Base-by-base conservation (phyloP, 768 basidiomycete species). In the Gyrodon lividus region DNA sequence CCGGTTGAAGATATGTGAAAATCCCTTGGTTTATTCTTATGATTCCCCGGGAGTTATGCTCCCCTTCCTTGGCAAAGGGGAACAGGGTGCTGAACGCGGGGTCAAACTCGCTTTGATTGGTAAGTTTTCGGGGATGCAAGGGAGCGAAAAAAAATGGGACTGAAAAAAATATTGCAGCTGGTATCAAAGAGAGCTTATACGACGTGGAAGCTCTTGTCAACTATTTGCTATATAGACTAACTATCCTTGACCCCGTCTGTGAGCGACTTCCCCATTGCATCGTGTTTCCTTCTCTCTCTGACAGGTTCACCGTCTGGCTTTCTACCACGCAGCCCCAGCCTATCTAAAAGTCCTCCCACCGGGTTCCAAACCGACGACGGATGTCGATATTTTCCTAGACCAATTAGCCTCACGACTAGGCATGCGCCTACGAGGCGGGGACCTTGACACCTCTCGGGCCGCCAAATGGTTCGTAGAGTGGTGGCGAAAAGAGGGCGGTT, bases 1-100 rank as follows among this genome's bases (percentile, higher is more conserved):
- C 9, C 83, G 92, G 30, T 76, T 98, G 39, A 93, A 93, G 70
- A 76, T 99, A 47, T 87, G 83, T 22, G 68, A 87, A 52, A 78
- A 86, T 48, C 93, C 94, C 2, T 72, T 83, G 7, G 86, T 97
- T 10, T 98, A 98, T 73, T 89, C 97, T 4, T 93, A 87, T 62
- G 97, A 99, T 74, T 86, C 92, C 8, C 97, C 97, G 2, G 97
- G 97, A 2, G 90, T 98, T 42, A 98, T 98, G 95, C 76, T 97
- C 38, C 92, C 94, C 10, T 98, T 88, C 72, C 78, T 98, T 26
- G 97, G 97, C 1, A 81, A 76, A 52, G 97, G 97, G 5, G 77
- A 81, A 48, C 79, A 79, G 56, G 96, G 93, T 16, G 87, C 92
- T 45, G 97, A 99, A 70, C 79, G 91, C 62, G 96, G 91, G 10